Evolutionary conservation across 176 grass and related monocot species (phyloP), one percentile per base, ranked within the genome.

Genomic region (Lolium multiflorum): DNA sequence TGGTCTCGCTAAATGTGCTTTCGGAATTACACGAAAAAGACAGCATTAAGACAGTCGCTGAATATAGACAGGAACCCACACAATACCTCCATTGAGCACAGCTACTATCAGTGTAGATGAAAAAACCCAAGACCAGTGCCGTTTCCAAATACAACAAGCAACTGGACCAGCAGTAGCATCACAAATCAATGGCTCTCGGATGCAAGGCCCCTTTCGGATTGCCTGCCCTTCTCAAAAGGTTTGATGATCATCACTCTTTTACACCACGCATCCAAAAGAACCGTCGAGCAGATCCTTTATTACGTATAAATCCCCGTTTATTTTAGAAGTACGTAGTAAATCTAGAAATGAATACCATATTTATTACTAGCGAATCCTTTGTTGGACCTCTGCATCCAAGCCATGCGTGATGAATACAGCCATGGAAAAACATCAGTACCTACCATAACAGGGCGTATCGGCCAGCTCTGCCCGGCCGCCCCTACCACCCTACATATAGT

Each of bases 401-500:
- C 17, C 49, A 3, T 71, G 31, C 31, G 31, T 35, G 31, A 35
- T 35, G 31, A 35, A 35, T 35, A 35, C 31, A 35, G 31, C 70
- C 67, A 81, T 81, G 59, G 48, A 21, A 4, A 75, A 48, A 16
- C 18, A 11, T 3, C 55, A 55, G 35, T 31, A 17, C 76, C 50
- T 39, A 87, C 84, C 80, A 87, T 79, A 48, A 72, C 59, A 31
- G 18, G 22, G 25, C 75, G 81, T 43, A 65, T 57, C 56, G 17
- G 35, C 18, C 49, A 11, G 21, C 38, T 5, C 22, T 51, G 73
- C 71, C 12, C 39, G 17, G 67, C n/a, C 11, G 6, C 43, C 3
- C 12, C 71, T 22, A 74, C 44, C 31, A 35, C 31, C 31, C 39
- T 81, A 84, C 62, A 77, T 77, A 91, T 81, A 85, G 86, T 6